These are phyloP conservation scores for Lepidium africanum DNA, from an alignment of 345 rosid genomes.

Conservation along the genomic window DNA sequence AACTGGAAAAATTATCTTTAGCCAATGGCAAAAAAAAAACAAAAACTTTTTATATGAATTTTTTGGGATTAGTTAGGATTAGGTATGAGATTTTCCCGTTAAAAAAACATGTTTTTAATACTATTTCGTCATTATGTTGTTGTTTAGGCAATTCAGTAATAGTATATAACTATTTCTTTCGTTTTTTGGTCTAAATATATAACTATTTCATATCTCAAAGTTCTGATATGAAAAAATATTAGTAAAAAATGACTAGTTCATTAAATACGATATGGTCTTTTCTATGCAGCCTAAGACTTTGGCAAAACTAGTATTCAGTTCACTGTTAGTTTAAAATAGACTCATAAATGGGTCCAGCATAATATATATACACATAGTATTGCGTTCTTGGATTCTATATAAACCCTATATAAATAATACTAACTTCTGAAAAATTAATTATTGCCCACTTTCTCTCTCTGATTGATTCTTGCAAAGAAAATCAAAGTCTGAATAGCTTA, in stretches of 20 bases:
- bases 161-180: not conserved
- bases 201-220: not conserved
- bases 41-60: too few species aligned
- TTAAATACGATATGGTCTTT: conserved; percentile 6
- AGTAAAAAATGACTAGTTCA: not conserved
- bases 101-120: not conserved
- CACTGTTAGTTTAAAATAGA: conserved; percentile 8
- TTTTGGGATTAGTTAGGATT: too few species aligned
- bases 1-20: too few species aligned
- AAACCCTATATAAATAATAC: conserved; percentile 25
- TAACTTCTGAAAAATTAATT: conserved; percentile 9
- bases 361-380: not conserved
- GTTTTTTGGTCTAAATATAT: too few species aligned
- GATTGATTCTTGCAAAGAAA: conserved; percentile 22
- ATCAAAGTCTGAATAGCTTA: conserved; percentile 9
- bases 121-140: not conserved
- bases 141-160: not conserved
- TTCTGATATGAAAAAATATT: not conserved
- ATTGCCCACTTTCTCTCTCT: conserved; percentile 14
- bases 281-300: not conserved
- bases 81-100: too few species aligned
- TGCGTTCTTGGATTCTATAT: conserved; percentile 25
- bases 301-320: conserved; percentile 6
- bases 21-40: too few species aligned
- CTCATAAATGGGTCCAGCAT: conserved; percentile 20